These are phyloP conservation scores for Aeschynomene evenia DNA, from an alignment of 306 rosid species.

Conservation along the genomic window DNA sequence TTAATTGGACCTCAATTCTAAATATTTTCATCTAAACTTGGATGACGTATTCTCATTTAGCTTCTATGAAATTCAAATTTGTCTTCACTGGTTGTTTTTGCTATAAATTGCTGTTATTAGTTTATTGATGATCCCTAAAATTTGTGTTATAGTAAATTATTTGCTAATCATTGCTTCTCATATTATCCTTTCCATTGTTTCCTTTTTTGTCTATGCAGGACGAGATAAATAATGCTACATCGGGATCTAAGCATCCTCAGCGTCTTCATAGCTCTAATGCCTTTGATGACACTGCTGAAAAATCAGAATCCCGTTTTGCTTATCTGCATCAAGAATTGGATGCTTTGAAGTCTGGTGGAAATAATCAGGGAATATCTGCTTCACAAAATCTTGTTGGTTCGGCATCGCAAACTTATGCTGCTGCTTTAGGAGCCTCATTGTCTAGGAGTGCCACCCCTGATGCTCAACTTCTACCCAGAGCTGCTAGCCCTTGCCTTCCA, in stretches of 20 bases:
- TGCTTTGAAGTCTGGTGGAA: conserved; percentile 52
- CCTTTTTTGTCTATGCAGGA: conserved; percentile 27
- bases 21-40: conserved; percentile 8
- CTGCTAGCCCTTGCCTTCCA: conserved; percentile 88
- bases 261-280: conserved; percentile 67
- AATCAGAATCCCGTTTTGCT: conserved; percentile 51
- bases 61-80: conserved; percentile 1
- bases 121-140: conserved; percentile 3
- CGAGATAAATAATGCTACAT: conserved; percentile 36
- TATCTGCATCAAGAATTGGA: conserved; percentile 63
- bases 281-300: conserved; percentile 62
- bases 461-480: conserved; percentile 82
- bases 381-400: conserved; percentile 59
- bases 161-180: not conserved
- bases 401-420: conserved; percentile 73
- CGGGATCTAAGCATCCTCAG: conserved; percentile 65
- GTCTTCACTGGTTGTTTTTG: not conserved
- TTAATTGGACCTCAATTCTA: conserved; percentile 12
- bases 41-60: not conserved
- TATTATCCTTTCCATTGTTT: not conserved
- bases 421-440: conserved; percentile 77
- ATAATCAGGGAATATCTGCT: conserved; percentile 57
- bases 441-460: conserved; percentile 95
- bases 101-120: conserved; percentile 9
- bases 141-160: not conserved